phyloP scores from a whole-genome alignment of 352 stramenopile genomes.

The Pythium graminicola region DNA sequence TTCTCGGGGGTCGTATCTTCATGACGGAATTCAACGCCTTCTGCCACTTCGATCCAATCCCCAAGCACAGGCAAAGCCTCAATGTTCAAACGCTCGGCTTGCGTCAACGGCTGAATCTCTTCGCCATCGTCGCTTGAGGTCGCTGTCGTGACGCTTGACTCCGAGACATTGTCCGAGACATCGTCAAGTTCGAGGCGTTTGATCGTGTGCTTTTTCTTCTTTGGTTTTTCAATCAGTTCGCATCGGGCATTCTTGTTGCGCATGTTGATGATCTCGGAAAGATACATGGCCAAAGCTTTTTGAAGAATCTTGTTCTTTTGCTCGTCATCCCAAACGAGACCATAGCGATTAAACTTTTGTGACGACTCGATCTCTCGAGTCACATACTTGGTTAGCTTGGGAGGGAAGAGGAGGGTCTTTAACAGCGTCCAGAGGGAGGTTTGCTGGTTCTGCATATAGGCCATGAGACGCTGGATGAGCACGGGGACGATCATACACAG shows the following conservation, averaged over 20 bases:
- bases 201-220: conserved; percentile 9
- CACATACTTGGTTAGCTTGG: conserved; percentile 11
- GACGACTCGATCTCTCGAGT: conserved; percentile 23
- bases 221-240: conserved; percentile 28
- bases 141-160: conserved; percentile 24
- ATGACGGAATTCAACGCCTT: conserved; percentile 30
- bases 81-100: conserved; percentile 33
- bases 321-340: conserved; percentile 25
- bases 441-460: conserved; percentile 12
- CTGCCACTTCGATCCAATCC: conserved; percentile 20
- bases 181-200: conserved; percentile 2
- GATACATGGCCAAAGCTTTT: conserved; percentile 30
- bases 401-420: not conserved
- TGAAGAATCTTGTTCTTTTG: conserved; percentile 33
- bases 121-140: conserved; percentile 20
- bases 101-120: conserved; percentile 14
- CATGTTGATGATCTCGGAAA: conserved; percentile 24
- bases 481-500: conserved; percentile 53
- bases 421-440: conserved; percentile 14
- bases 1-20: conserved; percentile 16
- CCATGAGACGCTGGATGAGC: conserved; percentile 48
- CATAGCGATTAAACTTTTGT: conserved; percentile 25
- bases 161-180: conserved; percentile 10
- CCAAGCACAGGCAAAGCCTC: conserved; percentile 24
- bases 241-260: conserved; percentile 27